Evolutionary conservation across 1,139 yeast species (phyloP).

Genomic region (Blastobotrys malaysiensis): DNA sequence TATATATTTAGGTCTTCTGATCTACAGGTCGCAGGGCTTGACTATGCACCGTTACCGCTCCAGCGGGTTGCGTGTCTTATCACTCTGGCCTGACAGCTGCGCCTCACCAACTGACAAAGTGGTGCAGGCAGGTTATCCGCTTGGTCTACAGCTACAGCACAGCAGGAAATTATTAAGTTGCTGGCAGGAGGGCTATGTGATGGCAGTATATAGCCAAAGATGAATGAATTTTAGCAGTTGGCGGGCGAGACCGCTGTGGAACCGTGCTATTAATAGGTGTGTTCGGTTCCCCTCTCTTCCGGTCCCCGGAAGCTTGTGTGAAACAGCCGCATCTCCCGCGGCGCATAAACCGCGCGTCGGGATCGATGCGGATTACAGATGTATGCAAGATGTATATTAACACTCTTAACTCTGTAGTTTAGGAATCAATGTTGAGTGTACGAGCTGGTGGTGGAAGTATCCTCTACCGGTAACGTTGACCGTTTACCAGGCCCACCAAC

Average conservation of each 20-base stretch:
- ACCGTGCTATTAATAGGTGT: not conserved
- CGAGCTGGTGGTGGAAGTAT: too few species aligned
- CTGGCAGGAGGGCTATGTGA: not conserved
- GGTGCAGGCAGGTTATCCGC: not conserved
- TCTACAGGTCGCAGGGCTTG: not conserved
- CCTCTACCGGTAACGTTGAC: too few species aligned
- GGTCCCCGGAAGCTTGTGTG: not conserved
- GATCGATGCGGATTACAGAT: too few species aligned
- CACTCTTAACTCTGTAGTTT: too few species aligned
- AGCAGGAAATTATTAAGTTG: not conserved
- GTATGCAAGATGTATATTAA: too few species aligned
- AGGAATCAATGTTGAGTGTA: too few species aligned
- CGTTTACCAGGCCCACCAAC: too few species aligned
- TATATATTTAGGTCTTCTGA: not conserved
- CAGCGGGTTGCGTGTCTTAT: not conserved
- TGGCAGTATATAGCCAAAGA: too few species aligned
- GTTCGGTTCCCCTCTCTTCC: not conserved
- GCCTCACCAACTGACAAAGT: not conserved
- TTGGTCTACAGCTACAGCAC: not conserved
- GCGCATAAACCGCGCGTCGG: not conserved
- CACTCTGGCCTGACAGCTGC: not conserved
- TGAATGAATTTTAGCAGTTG: too few species aligned
- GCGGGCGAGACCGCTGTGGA: too few species aligned
- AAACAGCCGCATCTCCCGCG: not conserved
- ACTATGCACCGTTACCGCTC: not conserved